phyloP scores from a whole-genome alignment of 2,329 filamentous ascomycete species.

The Neurospora sp. region DNA sequence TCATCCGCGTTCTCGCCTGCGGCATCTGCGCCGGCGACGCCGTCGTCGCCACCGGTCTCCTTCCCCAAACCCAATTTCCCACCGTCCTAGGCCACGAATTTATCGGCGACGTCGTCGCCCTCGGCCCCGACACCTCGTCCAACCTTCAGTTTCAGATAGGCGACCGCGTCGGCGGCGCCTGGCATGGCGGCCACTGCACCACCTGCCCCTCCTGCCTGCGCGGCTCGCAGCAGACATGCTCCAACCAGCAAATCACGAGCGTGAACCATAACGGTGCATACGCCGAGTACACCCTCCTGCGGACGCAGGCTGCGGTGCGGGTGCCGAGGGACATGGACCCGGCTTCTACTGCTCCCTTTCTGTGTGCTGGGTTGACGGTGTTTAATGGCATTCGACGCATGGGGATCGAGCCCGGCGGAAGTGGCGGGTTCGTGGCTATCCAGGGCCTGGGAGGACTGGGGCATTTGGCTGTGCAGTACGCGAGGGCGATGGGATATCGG shows the following conservation, averaged over 20 bases:
- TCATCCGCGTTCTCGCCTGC: constrained; percentile 63
- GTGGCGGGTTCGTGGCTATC: constrained; percentile 36
- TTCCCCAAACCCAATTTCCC: constrained; percentile 37
- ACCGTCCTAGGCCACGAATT: constrained; percentile 62
- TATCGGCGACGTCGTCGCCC: constrained; percentile 54
- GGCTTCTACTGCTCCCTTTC: constrained; percentile 45
- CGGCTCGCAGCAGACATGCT: constrained; percentile 60
- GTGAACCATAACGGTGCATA: constrained; percentile 58
- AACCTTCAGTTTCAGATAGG: constrained; percentile 51
- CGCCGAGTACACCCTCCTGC: constrained; percentile 52
- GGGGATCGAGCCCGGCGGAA: constrained; percentile 42
- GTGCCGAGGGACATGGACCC: constrained; percentile 44
- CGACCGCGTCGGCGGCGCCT: constrained; percentile 57
- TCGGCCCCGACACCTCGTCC: constrained; percentile 42
- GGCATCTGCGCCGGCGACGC: constrained; percentile 62
- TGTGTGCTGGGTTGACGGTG: constrained; percentile 57
- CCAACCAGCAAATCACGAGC: constrained; percentile 54
- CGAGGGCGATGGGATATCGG: constrained; percentile 64
- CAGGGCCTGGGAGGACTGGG: constrained; percentile 70
- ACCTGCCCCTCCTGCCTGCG: constrained; percentile 54
- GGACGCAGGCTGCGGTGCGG: constrained; percentile 49
- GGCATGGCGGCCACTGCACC: constrained; percentile 59
- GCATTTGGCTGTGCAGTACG: constrained; percentile 69
- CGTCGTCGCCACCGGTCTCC: constrained; percentile 33
- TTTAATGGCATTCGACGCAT: constrained; percentile 51